Evolutionary conservation across 805 yeast genomes (phyloP).

Genomic region (Zygoascus flipseniorum): DNA sequence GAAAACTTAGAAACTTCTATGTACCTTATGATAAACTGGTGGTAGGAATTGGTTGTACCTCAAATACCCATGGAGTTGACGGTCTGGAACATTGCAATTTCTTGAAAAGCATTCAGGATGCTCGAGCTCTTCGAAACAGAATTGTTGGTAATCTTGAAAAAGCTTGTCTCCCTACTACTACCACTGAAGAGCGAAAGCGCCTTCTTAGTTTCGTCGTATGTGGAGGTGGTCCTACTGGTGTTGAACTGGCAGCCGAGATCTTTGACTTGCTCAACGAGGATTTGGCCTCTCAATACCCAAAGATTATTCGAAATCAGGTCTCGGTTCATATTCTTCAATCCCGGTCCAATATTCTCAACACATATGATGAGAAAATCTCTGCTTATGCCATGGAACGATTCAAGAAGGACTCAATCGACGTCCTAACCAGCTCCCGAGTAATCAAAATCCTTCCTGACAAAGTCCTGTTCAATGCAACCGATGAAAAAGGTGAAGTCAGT

Average conservation of each 20-base stretch:
- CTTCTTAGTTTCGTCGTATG: conserved; percentile 77
- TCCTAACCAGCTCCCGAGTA: conserved; percentile 57
- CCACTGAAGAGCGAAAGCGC: conserved; percentile 54
- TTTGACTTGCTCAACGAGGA: conserved; percentile 61
- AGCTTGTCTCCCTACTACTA: conserved; percentile 58
- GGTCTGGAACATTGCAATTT: conserved; percentile 57
- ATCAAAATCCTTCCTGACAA: conserved; percentile 46
- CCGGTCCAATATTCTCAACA: conserved; percentile 56
- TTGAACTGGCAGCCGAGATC: conserved; percentile 50
- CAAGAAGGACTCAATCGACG: conserved; percentile 52
- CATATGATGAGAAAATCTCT: conserved; percentile 57
- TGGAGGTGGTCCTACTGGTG: conserved; percentile 99
- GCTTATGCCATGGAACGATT: conserved; percentile 59
- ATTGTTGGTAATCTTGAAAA: conserved; percentile 48
- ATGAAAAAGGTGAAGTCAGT: conserved; percentile 24
- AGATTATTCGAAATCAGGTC: conserved; percentile 50
- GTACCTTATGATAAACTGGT: conserved; percentile 67
- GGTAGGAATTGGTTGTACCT: conserved; percentile 58
- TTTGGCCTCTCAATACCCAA: conserved; percentile 47
- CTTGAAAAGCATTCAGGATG: conserved; percentile 61
- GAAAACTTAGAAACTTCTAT: conserved; percentile 35
- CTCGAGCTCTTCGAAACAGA: conserved; percentile 44
- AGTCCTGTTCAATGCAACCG: conserved; percentile 51
- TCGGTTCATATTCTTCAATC: conserved; percentile 65
- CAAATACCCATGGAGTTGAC: conserved; percentile 63